phyloP scores from a whole-genome alignment of 2,329 filamentous ascomycete genomes.

The Beauveria asiatica region DNA sequence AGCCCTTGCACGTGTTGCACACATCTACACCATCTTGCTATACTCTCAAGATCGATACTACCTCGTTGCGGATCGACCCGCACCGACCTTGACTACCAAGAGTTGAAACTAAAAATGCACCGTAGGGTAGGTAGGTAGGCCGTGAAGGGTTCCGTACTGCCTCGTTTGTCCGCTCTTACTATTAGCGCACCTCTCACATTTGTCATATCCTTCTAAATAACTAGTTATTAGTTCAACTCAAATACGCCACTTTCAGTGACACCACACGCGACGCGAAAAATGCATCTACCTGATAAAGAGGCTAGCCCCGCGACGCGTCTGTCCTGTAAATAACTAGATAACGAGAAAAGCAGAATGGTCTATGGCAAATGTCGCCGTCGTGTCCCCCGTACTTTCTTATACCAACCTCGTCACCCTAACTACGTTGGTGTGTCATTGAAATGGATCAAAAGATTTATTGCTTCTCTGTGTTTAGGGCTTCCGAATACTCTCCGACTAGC shows the following conservation, averaged over 20 bases:
- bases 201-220: too few relatives aligned
- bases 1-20: conserved; percentile 1
- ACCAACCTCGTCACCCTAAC: conserved; percentile 16
- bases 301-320: neutral
- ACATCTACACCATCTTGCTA: neutral
- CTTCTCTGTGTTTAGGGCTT: conserved; percentile 16
- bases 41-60: neutral
- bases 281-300: neutral
- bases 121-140: neutral
- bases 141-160: neutral
- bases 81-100: neutral
- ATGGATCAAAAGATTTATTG: conserved; percentile 14
- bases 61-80: neutral
- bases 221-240: too few relatives aligned
- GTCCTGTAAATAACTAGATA: too few relatives aligned
- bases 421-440: conserved; percentile 16
- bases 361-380: neutral
- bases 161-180: too few relatives aligned
- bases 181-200: too few relatives aligned
- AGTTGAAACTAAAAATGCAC: neutral
- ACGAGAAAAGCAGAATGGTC: neutral
- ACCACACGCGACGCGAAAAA: neutral
- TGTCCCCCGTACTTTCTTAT: neutral
- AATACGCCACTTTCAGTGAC: too few relatives aligned
- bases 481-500: too few relatives aligned